Evolutionary conservation across 306 rosid genomes (phyloP), one percentile per base, ranked within the genome.

Genomic region (Rosa multiflora): DNA sequence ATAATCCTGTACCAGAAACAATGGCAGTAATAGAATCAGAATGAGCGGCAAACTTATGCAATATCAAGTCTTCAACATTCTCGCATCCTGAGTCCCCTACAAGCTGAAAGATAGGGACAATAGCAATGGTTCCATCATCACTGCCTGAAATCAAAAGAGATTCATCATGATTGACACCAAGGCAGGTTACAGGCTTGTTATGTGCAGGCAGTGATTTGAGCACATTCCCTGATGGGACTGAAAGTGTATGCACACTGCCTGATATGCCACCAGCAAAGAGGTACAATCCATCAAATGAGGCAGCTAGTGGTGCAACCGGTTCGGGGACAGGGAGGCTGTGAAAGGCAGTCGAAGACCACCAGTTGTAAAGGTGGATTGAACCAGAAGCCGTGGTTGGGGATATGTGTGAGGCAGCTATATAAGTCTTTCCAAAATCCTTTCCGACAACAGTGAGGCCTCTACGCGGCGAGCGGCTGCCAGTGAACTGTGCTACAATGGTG

Each of bases 181-280:
- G 91, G 76, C 87, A 78, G 2, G 97, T 87, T 18, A 94, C 83
- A 3, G 92, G 83, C 51, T 79, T 88, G 3, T n/a, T 44, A 51
- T 90, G 93, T 21, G 79, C 85, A 43, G 56, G 78, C 10, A 82
- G 23, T 39, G 92, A 81, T 9, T 74, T 86, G 21, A 88, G 75
- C 21, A 87, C 26, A 73, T 91, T 88, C 32, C 97, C 93, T 3
- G 88, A 81, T 58, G 90, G 86, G 55, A 85, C 67, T 20, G 92
- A 85, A 61, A 91, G 44, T 10, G 82, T 73, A 32, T 86, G 78
- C 39, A 93, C 55, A 15, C 63, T 85, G 35, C 98, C 95, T 4
- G 95, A 91, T 42, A 89, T 10, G 32, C 97, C 93, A 20, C 98
- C 97, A 0, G 88, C 95, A 11, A 93, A 87, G 76, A 93, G 82